Conservation (phyloP, 2,329 filamentous ascomycete genomes). For the Ciborinia camelliae region DNA sequence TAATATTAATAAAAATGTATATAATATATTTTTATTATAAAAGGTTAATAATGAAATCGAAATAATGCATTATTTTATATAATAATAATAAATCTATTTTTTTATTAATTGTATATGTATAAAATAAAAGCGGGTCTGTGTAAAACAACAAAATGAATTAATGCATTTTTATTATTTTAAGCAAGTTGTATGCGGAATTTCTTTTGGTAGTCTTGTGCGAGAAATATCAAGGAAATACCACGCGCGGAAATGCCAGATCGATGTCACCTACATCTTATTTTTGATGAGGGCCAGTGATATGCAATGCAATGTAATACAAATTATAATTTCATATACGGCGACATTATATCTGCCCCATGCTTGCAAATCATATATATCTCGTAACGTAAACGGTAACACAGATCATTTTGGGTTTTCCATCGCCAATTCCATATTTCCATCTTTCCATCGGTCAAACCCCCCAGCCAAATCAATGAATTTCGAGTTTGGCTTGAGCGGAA, state of each 20-base stretch:
- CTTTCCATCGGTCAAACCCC: too few relatives aligned
- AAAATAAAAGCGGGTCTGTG: too few relatives aligned
- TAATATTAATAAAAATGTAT: too few relatives aligned
- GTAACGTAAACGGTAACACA: constrained; percentile 13
- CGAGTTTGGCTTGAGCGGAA: not conserved
- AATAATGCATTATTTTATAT: too few relatives aligned
- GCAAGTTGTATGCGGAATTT: too few relatives aligned
- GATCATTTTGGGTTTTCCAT: constrained; percentile 3
- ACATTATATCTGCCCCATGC: not conserved
- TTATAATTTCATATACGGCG: not conserved
- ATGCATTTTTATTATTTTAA: too few relatives aligned
- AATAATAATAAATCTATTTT: too few relatives aligned
- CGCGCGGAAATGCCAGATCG: not conserved
- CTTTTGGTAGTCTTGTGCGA: too few relatives aligned
- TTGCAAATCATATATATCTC: constrained; percentile 5
- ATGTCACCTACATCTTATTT: not conserved
- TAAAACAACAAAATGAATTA: too few relatives aligned
- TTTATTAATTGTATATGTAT: too few relatives aligned
- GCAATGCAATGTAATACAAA: constrained; percentile 6
- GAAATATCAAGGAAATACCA: not conserved
- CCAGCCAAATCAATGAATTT: not conserved
- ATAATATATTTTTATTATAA: too few relatives aligned
- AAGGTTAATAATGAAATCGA: too few relatives aligned
- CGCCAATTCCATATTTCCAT: not conserved
- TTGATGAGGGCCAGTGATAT: constrained; percentile 6